phyloP scores from a whole-genome alignment of 805 yeast genomes.

The Lipomyces sp. region DNA sequence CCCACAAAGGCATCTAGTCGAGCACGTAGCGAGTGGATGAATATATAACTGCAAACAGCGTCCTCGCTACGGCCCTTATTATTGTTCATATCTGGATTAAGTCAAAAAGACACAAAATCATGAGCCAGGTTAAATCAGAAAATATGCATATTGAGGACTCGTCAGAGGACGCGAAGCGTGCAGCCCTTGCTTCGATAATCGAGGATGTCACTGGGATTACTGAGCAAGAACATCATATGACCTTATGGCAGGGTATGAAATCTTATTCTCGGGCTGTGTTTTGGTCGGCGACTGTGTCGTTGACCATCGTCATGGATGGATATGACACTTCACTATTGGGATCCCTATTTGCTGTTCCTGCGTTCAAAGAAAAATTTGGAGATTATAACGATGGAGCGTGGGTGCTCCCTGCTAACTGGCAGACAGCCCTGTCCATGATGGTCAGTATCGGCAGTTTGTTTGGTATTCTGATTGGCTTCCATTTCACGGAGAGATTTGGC shows the following conservation, averaged over 20 bases:
- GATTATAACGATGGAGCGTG: not conserved
- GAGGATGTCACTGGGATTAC: too few species aligned
- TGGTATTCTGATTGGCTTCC: slow-evolving; percentile 43
- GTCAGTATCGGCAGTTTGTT: too few species aligned
- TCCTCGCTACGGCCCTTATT: too few species aligned
- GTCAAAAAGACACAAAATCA: too few species aligned
- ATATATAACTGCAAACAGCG: too few species aligned
- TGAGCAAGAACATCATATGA: slow-evolving; percentile 40
- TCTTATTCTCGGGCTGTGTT: slow-evolving; percentile 52
- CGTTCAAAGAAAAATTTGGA: slow-evolving; percentile 22
- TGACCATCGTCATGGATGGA: slow-evolving; percentile 56
- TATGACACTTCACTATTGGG: slow-evolving; percentile 52
- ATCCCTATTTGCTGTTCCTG: slow-evolving; percentile 53
- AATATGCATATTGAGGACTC: too few species aligned
- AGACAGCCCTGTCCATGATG: slow-evolving; percentile 14
- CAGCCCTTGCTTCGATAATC: too few species aligned
- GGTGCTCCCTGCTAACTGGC: slow-evolving; percentile 39
- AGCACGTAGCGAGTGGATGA: too few species aligned
- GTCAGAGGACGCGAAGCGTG: too few species aligned
- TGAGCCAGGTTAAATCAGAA: too few species aligned
- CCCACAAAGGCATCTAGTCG: too few species aligned
- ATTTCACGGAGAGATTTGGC: slow-evolving; percentile 53
- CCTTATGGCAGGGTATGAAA: slow-evolving; percentile 46
- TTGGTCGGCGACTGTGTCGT: slow-evolving; percentile 54
- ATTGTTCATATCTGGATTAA: too few species aligned